Evolutionary conservation across 768 basidiomycete genomes (phyloP), one percentile per base, ranked within the genome.

Genomic region (Harrya chromipes): DNA sequence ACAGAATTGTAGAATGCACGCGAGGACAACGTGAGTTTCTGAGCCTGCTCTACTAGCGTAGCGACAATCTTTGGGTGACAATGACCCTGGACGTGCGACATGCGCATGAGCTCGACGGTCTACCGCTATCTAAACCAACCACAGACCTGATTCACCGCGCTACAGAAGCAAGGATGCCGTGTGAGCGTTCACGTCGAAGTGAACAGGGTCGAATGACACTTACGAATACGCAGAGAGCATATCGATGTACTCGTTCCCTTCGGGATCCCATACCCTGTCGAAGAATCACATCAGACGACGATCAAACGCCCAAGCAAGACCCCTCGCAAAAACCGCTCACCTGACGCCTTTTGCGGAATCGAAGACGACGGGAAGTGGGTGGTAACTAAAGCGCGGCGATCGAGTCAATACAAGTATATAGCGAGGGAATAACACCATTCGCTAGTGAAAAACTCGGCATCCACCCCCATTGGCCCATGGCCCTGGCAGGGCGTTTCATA

Each of bases 191-290:
- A 39, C 41, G 53, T 40, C 3, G 29, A 23, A 12, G n/a, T 11
- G 16, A 27, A 41, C 21, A 37, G 46, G 23, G 37, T 10, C 1
- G 40, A 39, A 49, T 50, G 16, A 74, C 86, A 74, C 26, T 44
- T 66, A 94, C 90, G 91, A 94, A 73, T 98, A 98, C 24, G 97
- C 97, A 39, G 91, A 90, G 17, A 99, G 78, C 90, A 97, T 97
- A 64, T 99, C 97, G 54, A 97, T 93, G 72, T 97, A 99, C 64
- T 94, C 88, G 44, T 81, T 85, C 55, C 94, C 94, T 77, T 95
- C 94, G 4, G 87, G 89, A 65, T 97, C 94, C 89, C 90, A 95
- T 66, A 93, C 91, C 57, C 82, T 82, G 24, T 34, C 34, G 11
- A 44, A 44, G 43, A 24, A 14, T 33, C 14, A 47, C 45, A 52